These are phyloP conservation scores for Bipolaris gigantea DNA, from an alignment of 2,329 filamentous ascomycete species.

Conservation along the genomic window DNA sequence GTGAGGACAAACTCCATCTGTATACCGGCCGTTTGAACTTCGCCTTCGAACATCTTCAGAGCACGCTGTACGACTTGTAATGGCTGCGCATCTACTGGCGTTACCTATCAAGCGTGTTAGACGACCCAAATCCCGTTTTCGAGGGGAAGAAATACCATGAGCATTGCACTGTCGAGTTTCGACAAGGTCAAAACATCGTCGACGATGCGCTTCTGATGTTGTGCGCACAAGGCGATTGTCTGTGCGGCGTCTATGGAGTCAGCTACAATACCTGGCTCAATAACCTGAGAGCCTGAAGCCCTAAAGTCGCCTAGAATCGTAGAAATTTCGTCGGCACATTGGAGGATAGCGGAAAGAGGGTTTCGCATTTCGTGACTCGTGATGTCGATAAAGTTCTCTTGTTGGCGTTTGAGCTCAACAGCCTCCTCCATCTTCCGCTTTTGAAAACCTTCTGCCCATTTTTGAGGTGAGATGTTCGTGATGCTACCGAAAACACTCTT, in stretches of 20 bases:
- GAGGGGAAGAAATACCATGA: slow-evolving; percentile 52
- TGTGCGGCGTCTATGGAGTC: slow-evolving; percentile 73
- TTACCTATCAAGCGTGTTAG: slow-evolving; percentile 48
- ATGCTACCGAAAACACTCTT: slow-evolving; percentile 80
- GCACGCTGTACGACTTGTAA: slow-evolving; percentile 67
- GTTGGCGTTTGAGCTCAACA: slow-evolving; percentile 76
- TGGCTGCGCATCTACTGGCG: slow-evolving; percentile 69
- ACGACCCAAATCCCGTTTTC: background rate
- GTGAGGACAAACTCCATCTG: slow-evolving; percentile 66
- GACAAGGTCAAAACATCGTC: slow-evolving; percentile 53
- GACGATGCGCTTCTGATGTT: slow-evolving; percentile 70
- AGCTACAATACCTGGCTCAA: slow-evolving; percentile 53
- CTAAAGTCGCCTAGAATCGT: slow-evolving; percentile 52
- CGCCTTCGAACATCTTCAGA: slow-evolving; percentile 77
- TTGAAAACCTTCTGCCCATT: slow-evolving; percentile 80
- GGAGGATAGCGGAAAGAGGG: slow-evolving; percentile 71
- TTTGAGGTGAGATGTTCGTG: slow-evolving; percentile 83
- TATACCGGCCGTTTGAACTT: slow-evolving; percentile 70
- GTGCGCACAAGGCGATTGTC: slow-evolving; percentile 75
- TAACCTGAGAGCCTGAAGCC: slow-evolving; percentile 52
- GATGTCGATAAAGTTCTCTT: slow-evolving; percentile 82
- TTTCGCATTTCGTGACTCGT: slow-evolving; percentile 78
- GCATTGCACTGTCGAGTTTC: slow-evolving; percentile 72
- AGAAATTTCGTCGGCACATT: slow-evolving; percentile 75
- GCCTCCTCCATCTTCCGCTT: slow-evolving; percentile 77